These are phyloP conservation scores for Helicostylum pulchrum DNA, from an alignment of 192 early-diverging fungal species.

Conservation along the genomic window DNA sequence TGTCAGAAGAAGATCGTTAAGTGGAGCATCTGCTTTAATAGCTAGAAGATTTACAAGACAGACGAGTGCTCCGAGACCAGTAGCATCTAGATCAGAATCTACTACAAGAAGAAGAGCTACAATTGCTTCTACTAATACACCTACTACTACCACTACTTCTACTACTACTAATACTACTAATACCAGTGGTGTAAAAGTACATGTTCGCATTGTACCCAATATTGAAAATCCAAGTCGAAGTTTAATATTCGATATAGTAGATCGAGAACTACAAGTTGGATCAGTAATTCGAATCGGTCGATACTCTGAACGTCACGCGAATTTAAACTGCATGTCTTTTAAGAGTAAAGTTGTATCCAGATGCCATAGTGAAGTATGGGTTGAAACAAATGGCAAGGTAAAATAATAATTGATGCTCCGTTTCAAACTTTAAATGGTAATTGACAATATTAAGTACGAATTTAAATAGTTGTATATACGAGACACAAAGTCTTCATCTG, in stretches of 20 bases:
- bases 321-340: slow-evolving; percentile 60
- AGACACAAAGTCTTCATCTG: slow-evolving; percentile 84
- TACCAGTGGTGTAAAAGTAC: slow-evolving; percentile 8
- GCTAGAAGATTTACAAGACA: slow-evolving; percentile 8
- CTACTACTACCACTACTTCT: background rate
- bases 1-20: slow-evolving; percentile 15
- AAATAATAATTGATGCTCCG: background rate
- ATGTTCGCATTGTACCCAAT: slow-evolving; percentile 51
- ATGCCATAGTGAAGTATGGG: slow-evolving; percentile 83
- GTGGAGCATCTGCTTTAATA: slow-evolving; percentile 5
- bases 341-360: slow-evolving; percentile 81
- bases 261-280: slow-evolving; percentile 50
- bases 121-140: background rate
- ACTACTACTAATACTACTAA: background rate
- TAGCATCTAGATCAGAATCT: slow-evolving; percentile 4
- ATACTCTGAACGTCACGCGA: slow-evolving; percentile 51
- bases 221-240: slow-evolving; percentile 41
- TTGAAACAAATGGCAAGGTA: slow-evolving; percentile 52
- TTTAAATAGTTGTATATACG: slow-evolving; percentile 67
- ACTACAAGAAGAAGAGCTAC: background rate
- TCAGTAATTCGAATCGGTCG: slow-evolving; percentile 52
- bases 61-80: background rate
- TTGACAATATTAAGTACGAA: too few species aligned
- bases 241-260: slow-evolving; percentile 59
- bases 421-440: background rate